phyloP scores from a whole-genome alignment of 2,329 filamentous ascomycete species.

The Diaporthe ilicicola region DNA sequence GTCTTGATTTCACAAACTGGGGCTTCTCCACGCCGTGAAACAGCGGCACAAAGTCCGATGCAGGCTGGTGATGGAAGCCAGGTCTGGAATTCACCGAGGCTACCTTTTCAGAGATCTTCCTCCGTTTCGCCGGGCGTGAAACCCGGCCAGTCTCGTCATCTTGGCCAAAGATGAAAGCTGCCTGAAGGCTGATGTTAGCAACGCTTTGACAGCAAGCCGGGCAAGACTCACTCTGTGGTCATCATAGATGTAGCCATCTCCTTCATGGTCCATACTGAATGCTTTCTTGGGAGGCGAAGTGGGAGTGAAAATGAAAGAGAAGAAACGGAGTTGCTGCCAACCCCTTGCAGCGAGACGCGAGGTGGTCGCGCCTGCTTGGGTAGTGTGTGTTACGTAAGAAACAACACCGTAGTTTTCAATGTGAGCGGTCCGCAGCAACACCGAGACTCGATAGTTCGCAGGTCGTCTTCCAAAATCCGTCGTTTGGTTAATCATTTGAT shows the following conservation, averaged over 20 bases:
- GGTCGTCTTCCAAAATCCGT: not conserved
- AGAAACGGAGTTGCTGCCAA: not conserved
- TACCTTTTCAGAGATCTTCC: constrained; percentile 58
- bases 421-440: not conserved
- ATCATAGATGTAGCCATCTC: constrained; percentile 46
- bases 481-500: constrained; percentile 25
- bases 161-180: constrained; percentile 70
- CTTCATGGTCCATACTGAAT: constrained; percentile 24
- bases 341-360: constrained; percentile 5
- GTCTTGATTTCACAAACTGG: constrained; percentile 60
- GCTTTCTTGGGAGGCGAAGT: not conserved
- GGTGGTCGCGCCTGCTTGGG: not conserved
- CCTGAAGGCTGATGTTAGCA: constrained; percentile 49
- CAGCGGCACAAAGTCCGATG: constrained; percentile 56
- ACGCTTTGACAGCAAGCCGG: not conserved
- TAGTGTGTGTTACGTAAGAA: constrained; percentile 3
- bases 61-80: constrained; percentile 34
- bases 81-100: constrained; percentile 27
- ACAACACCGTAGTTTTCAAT: not conserved
- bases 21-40: constrained; percentile 62
- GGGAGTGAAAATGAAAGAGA: not conserved
- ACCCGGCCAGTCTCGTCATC: constrained; percentile 46
- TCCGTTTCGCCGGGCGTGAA: constrained; percentile 62
- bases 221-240: constrained; percentile 52
- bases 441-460: no score